These are phyloP conservation scores for Balamuthia mandrillaris DNA, from an alignment of 208 protist genomes.

Conservation along the genomic window DNA sequence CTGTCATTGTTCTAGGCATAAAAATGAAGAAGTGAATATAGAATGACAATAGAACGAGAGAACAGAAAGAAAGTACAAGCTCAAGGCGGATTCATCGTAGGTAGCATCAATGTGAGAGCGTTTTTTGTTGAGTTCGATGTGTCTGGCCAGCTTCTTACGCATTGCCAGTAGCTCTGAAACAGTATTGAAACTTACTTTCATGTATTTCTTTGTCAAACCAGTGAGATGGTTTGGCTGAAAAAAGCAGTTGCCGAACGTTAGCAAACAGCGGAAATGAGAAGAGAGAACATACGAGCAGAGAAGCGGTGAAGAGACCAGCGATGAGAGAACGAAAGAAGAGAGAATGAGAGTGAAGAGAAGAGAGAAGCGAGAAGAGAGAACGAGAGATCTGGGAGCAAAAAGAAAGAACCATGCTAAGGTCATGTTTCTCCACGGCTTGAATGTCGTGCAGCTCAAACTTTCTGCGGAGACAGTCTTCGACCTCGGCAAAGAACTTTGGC, in stretches of 20 bases:
- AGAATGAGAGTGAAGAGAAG: too few species aligned
- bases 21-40: neutral
- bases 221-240: slow-evolving; percentile 89
- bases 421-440: slow-evolving; percentile 85
- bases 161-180: slow-evolving; percentile 86
- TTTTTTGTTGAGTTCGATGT: slow-evolving; percentile 54
- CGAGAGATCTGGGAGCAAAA: too few species aligned
- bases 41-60: neutral
- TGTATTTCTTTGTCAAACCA: slow-evolving; percentile 82
- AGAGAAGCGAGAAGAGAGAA: too few species aligned
- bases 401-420: slow-evolving; percentile 90
- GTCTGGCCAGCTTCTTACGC: slow-evolving; percentile 64
- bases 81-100: slow-evolving; percentile 5
- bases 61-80: neutral
- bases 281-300: neutral
- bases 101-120: neutral
- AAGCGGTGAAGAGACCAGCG: too few species aligned
- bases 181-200: slow-evolving; percentile 93
- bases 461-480: slow-evolving; percentile 87
- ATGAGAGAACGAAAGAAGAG: too few species aligned
- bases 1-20: neutral
- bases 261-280: neutral
- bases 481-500: slow-evolving; percentile 84
- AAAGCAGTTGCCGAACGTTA: neutral
- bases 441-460: slow-evolving; percentile 86